A percentile compares a stretch with the other conserved stretches of the same genome.
Evolutionary conservation across 2,329 filamentous ascomycete species (phyloP).

Genomic region (Fusarium paranaense): DNA sequence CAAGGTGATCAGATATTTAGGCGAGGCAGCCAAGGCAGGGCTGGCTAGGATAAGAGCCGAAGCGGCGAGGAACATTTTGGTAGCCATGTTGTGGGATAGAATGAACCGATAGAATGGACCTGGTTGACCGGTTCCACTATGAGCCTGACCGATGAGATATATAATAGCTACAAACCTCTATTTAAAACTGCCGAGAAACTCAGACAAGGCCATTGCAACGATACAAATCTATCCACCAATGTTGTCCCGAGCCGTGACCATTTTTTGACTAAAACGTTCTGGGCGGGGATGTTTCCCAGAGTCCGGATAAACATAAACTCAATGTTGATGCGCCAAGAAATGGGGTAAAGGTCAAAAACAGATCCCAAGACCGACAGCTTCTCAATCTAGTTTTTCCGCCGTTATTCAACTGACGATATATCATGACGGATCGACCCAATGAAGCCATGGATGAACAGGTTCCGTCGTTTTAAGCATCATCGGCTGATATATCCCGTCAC

Average conservation of each 20-base stretch:
- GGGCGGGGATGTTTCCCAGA: background rate
- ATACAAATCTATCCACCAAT: background rate
- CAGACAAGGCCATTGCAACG: background rate
- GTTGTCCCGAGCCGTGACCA: background rate
- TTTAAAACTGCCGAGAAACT: background rate
- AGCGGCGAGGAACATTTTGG: background rate
- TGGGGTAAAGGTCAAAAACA: background rate
- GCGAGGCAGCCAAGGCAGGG: background rate
- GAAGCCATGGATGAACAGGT: conserved; percentile 9
- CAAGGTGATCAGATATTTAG: conserved; percentile 39
- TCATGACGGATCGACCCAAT: background rate
- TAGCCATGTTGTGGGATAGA: conserved; percentile 3
- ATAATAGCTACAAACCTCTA: background rate
- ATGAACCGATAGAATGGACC: background rate
- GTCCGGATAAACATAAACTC: background rate
- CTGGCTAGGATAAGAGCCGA: background rate
- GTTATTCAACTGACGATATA: background rate
- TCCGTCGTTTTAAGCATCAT: background rate
- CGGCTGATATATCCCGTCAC: background rate
- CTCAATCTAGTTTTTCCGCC: background rate
- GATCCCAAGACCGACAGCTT: background rate
- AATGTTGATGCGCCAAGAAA: background rate
- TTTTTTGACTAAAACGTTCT: background rate
- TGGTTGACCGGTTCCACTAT: background rate
- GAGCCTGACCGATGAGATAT: background rate